Evolutionary conservation across 495 filamentous ascomycete genomes (phyloP).

Genomic region (Penicillium coffeae): DNA sequence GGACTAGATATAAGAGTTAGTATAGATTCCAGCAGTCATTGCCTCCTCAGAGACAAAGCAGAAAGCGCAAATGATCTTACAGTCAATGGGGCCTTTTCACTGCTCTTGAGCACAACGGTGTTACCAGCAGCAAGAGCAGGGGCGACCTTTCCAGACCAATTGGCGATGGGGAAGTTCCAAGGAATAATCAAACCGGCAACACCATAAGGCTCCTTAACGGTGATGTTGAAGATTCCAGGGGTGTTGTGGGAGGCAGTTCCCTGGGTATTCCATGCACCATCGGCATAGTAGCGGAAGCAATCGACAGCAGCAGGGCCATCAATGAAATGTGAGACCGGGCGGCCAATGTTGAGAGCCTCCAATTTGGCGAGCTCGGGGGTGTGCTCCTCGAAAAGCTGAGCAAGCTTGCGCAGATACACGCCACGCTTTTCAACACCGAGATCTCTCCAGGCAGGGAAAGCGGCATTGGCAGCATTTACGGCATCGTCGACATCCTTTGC

Average conservation of each 20-base stretch:
- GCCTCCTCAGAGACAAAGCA: background rate
- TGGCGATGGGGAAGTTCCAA: constrained; percentile 32
- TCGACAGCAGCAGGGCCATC: constrained; percentile 20
- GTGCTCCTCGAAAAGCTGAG: constrained; percentile 46
- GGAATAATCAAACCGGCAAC: constrained; percentile 34
- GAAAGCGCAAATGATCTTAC: constrained; percentile 19
- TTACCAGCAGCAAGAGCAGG: constrained; percentile 57
- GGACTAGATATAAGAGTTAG: constrained; percentile 37
- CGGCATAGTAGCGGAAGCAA: constrained; percentile 23
- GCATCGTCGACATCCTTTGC: constrained; percentile 55
- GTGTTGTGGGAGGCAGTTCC: constrained; percentile 57
- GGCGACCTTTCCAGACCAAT: constrained; percentile 50
- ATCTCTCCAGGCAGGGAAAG: constrained; percentile 58
- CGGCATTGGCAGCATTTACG: constrained; percentile 54
- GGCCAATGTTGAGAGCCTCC: constrained; percentile 30
- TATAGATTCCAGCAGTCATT: constrained; percentile 31
- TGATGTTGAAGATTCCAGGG: constrained; percentile 50
- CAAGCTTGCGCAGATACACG: constrained; percentile 49
- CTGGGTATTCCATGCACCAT: constrained; percentile 29
- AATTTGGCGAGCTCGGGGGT: constrained; percentile 51
- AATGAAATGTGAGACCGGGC: constrained; percentile 26
- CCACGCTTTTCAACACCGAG: constrained; percentile 42
- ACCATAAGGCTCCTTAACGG: constrained; percentile 31
- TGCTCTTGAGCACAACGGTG: constrained; percentile 55
- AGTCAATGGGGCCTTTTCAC: constrained; percentile 55